Conservation (phyloP, 129 eudicot species). For the Solidago caesia region DNA sequence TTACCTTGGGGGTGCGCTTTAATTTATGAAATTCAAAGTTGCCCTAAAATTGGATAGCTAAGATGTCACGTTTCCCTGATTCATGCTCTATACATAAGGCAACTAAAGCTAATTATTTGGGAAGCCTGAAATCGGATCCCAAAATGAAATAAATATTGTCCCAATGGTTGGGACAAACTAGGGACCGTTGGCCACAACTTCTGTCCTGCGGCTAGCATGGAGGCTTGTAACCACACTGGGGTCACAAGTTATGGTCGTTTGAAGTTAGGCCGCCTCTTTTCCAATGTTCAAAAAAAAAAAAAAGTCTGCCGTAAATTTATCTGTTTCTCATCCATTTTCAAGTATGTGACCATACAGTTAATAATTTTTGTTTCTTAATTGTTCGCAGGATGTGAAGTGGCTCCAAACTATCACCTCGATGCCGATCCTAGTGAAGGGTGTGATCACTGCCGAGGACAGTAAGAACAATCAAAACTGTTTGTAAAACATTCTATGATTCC, state of each 20-base stretch:
- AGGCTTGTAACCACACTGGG: neutral
- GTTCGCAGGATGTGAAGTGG: conserved; percentile 85
- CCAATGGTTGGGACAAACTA: too few relatives aligned
- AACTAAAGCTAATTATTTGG: too few relatives aligned
- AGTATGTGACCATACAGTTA: neutral
- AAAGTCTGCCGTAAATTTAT: too few relatives aligned
- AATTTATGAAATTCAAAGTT: too few relatives aligned
- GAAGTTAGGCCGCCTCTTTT: neutral
- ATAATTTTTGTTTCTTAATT: neutral
- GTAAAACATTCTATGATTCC: neutral
- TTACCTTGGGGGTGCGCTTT: too few relatives aligned
- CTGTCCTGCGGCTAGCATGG: neutral
- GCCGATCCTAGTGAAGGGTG: conserved; percentile 97
- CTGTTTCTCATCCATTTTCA: neutral
- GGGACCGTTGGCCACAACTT: too few relatives aligned
- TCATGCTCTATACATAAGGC: too few relatives aligned
- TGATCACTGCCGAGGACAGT: conserved; percentile 95
- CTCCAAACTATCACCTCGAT: conserved; percentile 81
- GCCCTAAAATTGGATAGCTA: too few relatives aligned
- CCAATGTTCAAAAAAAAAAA: too few relatives aligned
- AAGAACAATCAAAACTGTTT: conserved; percentile 29
- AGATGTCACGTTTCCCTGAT: too few relatives aligned
- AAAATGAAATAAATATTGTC: too few relatives aligned
- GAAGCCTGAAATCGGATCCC: too few relatives aligned
- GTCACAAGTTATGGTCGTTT: neutral